phyloP scores from a whole-genome alignment of 495 filamentous ascomycete genomes.

The Neurospora hispaniola region DNA sequence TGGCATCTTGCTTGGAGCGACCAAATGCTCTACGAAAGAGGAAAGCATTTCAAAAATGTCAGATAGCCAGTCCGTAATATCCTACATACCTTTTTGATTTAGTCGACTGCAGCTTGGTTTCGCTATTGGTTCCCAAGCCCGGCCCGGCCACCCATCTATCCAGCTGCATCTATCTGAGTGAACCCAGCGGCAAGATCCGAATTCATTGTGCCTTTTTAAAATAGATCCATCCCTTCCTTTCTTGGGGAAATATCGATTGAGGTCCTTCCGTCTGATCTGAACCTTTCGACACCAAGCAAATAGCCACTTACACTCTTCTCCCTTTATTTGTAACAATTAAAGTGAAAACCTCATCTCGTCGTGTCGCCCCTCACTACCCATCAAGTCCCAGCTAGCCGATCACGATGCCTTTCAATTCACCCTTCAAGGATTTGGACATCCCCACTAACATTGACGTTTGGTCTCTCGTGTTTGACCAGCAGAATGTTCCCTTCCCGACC shows the following conservation, averaged over 20 bases:
- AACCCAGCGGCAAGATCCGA: neutral
- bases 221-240: neutral
- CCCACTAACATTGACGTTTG: constrained; percentile 57
- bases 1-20: neutral
- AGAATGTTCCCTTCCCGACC: constrained; percentile 7
- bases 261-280: neutral
- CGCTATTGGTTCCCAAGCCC: neutral
- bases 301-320: too few species aligned
- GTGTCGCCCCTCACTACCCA: neutral
- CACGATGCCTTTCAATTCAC: constrained; percentile 46
- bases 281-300: neutral
- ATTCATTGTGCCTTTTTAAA: neutral
- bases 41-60: neutral
- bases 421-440: constrained; percentile 47
- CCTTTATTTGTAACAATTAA: too few species aligned
- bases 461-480: constrained; percentile 53
- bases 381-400: neutral
- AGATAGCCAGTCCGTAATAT: neutral
- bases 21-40: neutral
- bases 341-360: too few species aligned
- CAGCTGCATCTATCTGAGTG: too few species aligned
- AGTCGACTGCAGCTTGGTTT: neutral
- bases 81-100: neutral
- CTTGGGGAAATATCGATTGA: neutral
- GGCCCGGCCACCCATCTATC: too few species aligned